Evolutionary conservation across 2,329 filamentous ascomycete species (phyloP).

Genomic region (Nigrospora oryzae): DNA sequence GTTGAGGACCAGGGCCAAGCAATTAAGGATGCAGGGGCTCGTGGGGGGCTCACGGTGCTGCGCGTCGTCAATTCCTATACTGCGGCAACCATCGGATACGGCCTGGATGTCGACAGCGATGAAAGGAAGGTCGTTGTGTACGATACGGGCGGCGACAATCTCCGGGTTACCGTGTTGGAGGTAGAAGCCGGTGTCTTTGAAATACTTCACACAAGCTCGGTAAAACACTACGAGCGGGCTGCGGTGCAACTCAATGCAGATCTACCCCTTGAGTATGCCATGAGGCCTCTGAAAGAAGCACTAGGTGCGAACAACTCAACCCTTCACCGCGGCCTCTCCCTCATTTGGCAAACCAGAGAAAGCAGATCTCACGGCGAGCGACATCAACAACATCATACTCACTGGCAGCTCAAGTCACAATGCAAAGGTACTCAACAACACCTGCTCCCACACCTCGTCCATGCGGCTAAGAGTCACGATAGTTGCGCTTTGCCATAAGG

Average conservation of each 20-base stretch:
- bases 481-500: neutral
- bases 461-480: neutral
- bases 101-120: neutral
- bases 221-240: neutral
- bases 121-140: neutral
- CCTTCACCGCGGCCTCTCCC: neutral
- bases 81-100: neutral
- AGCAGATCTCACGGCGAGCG: neutral
- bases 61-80: neutral
- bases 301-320: neutral
- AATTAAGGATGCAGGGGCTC: neutral
- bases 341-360: neutral
- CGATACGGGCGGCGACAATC: neutral
- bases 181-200: neutral
- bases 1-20: neutral
- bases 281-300: neutral
- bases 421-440: neutral
- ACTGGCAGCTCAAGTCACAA: neutral
- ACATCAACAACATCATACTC: neutral
- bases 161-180: neutral
- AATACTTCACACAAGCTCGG: neutral
- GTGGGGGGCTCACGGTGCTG: neutral
- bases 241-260: neutral
- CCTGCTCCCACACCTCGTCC: neutral
- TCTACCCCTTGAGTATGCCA: neutral